Conservation (phyloP, 2,329 filamentous ascomycete genomes). For the Colletotrichum coccodes region DNA sequence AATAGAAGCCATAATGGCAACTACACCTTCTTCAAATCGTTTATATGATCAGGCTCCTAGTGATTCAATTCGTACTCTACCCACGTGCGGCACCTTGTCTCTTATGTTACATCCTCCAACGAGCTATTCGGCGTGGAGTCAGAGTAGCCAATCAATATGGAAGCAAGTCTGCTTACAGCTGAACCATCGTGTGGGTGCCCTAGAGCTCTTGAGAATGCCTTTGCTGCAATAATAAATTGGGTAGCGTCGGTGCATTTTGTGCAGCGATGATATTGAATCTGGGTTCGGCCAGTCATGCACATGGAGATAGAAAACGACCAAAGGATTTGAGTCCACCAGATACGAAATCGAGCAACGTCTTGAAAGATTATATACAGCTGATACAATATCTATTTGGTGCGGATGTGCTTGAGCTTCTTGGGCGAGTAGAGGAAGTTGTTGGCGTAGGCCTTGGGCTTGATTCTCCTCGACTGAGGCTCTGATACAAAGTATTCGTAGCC, state of each 20-base stretch:
- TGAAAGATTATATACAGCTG: slow-evolving; percentile 41
- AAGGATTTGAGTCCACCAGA: too few relatives aligned
- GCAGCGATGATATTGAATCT: too few relatives aligned
- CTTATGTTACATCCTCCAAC: too few relatives aligned
- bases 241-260: background rate
- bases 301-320: background rate
- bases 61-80: too few relatives aligned
- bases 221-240: background rate
- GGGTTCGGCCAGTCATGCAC: too few relatives aligned
- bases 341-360: background rate
- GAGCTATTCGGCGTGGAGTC: background rate
- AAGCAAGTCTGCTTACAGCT: background rate
- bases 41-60: too few relatives aligned
- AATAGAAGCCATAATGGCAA: slow-evolving; percentile 13
- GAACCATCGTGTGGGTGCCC: background rate
- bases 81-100: too few relatives aligned
- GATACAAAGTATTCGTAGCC: slow-evolving; percentile 99
- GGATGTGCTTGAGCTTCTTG: slow-evolving; percentile 87
- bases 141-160: background rate
- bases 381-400: slow-evolving; percentile 72
- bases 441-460: slow-evolving; percentile 92
- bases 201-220: background rate
- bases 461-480: slow-evolving; percentile 89
- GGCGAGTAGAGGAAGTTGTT: slow-evolving; percentile 93
- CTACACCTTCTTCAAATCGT: background rate